Base-by-base conservation (phyloP, 1,284 basidiomycete species). In the Ganoderma lingzhi region DNA sequence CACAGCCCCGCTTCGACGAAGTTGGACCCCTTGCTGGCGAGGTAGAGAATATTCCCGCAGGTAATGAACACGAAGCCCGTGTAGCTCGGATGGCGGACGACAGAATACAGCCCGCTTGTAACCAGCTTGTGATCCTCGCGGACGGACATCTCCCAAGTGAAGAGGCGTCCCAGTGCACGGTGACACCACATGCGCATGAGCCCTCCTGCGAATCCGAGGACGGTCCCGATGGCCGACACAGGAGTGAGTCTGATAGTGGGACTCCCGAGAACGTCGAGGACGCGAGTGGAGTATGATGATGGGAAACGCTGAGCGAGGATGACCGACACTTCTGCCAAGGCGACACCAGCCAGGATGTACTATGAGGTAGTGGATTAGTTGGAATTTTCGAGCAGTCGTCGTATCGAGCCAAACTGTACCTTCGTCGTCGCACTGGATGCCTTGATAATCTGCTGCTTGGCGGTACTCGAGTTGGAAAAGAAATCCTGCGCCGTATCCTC, bases 11-110 rank as follows among this genome's bases (percentile, higher is more conserved):
- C 53, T n/a, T 66, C 68, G 19, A 45, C 60, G n/a, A 65, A 51
- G 48, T 66, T 65, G 23, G 65, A 67, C 14, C 66, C 66, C 5
- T 41, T 45, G 51, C 59, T 56, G 6, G 55, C 37, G 6, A 59
- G 53, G 41, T 61, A 41, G 23, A 45, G 28, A 23, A 61, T 51
- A 53, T 58, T 63, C 10, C 71, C 68, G 6, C 35, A 35, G 35
- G 48, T 23, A 39, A 69, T 41, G 37, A 71, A 35, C 5, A 63
- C 9, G 19, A 59, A 35, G 12, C 62, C 73, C 0, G 67, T 55
- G 53, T 74, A 74, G 63, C 70, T 67, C n/a, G 73, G 73, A 63
- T 74, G 73, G 37, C 73, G 73, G 5, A 74, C 71, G 42, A 70
- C 15, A 8, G 73, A 59, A 56, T 74, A 74, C n/a, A 70, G 73